Evolutionary conservation across 106 monocot genomes (phyloP).

Genomic region (Phalaenopsis equestris): DNA sequence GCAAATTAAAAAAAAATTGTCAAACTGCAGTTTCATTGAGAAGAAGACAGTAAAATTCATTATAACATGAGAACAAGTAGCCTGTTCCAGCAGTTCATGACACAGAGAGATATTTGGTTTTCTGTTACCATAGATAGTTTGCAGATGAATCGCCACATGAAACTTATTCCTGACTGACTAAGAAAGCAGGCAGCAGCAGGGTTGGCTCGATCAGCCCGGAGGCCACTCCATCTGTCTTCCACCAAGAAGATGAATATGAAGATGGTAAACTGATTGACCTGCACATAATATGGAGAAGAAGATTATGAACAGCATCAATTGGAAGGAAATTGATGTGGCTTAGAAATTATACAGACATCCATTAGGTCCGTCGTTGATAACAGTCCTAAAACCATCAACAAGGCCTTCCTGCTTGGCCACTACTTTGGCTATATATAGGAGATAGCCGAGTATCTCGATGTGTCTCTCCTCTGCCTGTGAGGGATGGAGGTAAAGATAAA

Average conservation of each 20-base stretch:
- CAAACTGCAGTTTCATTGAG: too few species aligned
- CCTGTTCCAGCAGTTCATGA: too few species aligned
- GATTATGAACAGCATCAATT: background rate
- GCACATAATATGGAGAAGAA: conserved; percentile 6
- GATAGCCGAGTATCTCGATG: conserved; percentile 65
- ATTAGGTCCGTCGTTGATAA: conserved; percentile 79
- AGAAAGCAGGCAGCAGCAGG: background rate
- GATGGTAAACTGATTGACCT: conserved; percentile 97
- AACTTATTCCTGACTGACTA: background rate
- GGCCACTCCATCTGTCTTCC: conserved; percentile 98
- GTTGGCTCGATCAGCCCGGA: conserved; percentile 47
- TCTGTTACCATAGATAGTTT: too few species aligned
- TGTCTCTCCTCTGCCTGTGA: conserved; percentile 75
- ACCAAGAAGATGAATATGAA: conserved; percentile 87
- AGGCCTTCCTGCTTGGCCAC: conserved; percentile 91
- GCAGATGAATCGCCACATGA: too few species aligned
- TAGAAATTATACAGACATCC: conserved; percentile 46
- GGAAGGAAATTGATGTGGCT: background rate
- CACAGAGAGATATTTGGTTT: too few species aligned
- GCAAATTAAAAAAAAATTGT: too few species aligned
- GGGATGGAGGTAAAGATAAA: background rate
- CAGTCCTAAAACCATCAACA: conserved; percentile 74
- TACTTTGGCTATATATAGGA: conserved; percentile 62
- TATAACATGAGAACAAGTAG: too few species aligned
- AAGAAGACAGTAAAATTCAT: too few species aligned